These are phyloP conservation scores for Sphagnum tenellum DNA, from an alignment of 225 moss, liverwort and hornwort species.

Conservation along the genomic window DNA sequence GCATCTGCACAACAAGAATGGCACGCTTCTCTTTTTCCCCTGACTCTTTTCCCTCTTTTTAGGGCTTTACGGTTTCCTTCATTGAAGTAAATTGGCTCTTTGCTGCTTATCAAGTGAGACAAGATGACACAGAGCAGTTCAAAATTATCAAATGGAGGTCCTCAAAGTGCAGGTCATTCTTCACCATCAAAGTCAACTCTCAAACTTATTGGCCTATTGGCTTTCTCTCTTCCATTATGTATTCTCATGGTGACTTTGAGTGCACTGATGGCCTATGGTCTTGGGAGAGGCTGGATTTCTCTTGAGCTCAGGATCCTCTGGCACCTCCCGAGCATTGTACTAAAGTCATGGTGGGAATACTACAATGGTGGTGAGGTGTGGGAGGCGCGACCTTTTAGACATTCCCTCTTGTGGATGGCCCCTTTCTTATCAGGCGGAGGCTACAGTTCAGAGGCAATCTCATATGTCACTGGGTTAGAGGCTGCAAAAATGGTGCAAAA, in stretches of 20 bases:
- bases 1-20: too few species aligned
- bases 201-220: conserved; percentile 3
- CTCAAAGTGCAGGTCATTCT: too few species aligned
- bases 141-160: too few species aligned
- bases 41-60: too few species aligned
- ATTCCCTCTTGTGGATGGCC: conserved; percentile 53
- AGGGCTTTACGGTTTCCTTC: too few species aligned
- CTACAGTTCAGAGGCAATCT: conserved; percentile 51
- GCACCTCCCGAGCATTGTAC: background rate
- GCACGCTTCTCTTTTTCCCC: too few species aligned
- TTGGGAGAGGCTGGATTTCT: conserved; percentile 1
- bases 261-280: conserved; percentile 7
- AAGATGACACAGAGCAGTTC: too few species aligned
- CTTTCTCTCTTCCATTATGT: conserved; percentile 17
- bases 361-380: background rate
- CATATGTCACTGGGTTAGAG: conserved; percentile 30
- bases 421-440: conserved; percentile 58
- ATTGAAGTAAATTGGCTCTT: too few species aligned
- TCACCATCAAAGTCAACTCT: too few species aligned
- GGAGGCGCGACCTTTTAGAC: conserved; percentile 4
- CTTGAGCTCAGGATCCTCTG: background rate
- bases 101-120: too few species aligned
- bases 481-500: conserved; percentile 21
- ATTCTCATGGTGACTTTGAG: conserved; percentile 20
- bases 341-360: background rate